A percentile compares a stretch with the other conserved stretches of the same genome.
Evolutionary conservation across 2,329 filamentous ascomycete species (phyloP).

Genomic region (Pseudodiploospora longispora): DNA sequence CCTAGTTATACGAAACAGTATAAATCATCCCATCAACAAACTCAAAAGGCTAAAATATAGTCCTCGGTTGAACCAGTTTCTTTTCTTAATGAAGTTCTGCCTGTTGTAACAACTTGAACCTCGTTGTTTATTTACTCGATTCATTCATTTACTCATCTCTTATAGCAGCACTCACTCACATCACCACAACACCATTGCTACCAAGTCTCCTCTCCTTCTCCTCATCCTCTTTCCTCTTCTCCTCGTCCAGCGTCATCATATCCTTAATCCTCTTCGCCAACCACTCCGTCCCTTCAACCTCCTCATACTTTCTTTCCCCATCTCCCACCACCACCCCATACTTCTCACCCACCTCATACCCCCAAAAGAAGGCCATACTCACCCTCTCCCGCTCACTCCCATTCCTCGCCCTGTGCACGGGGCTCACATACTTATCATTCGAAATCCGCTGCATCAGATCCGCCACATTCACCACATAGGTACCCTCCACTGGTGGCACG

Average conservation of each 20-base stretch:
- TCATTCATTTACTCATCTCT: too few species aligned
- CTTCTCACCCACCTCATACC: slow-evolving; percentile 31
- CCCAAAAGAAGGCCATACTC: slow-evolving; percentile 40
- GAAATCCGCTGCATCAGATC: slow-evolving; percentile 44
- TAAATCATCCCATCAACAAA: too few species aligned
- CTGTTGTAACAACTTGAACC: too few species aligned
- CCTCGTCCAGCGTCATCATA: slow-evolving; percentile 18
- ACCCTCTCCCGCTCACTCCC: slow-evolving; percentile 29
- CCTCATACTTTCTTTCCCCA: slow-evolving; percentile 27
- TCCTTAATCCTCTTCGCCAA: slow-evolving; percentile 23
- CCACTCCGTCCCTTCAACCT: slow-evolving; percentile 32
- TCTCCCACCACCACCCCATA: slow-evolving; percentile 28
- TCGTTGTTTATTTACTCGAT: too few species aligned
- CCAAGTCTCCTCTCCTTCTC: background rate
- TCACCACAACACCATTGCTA: too few species aligned
- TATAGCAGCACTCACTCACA: too few species aligned
- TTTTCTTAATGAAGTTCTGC: too few species aligned
- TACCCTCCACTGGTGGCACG: slow-evolving; percentile 30
- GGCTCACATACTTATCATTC: slow-evolving; percentile 40
- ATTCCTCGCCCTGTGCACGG: slow-evolving; percentile 41
- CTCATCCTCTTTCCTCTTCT: background rate
- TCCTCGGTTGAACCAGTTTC: too few species aligned
- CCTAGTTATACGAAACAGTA: too few species aligned
- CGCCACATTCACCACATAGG: slow-evolving; percentile 44
- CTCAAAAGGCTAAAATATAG: too few species aligned